phyloP scores from a whole-genome alignment of 2,329 filamentous ascomycete genomes.

The Drechslerella stenobrocha region DNA sequence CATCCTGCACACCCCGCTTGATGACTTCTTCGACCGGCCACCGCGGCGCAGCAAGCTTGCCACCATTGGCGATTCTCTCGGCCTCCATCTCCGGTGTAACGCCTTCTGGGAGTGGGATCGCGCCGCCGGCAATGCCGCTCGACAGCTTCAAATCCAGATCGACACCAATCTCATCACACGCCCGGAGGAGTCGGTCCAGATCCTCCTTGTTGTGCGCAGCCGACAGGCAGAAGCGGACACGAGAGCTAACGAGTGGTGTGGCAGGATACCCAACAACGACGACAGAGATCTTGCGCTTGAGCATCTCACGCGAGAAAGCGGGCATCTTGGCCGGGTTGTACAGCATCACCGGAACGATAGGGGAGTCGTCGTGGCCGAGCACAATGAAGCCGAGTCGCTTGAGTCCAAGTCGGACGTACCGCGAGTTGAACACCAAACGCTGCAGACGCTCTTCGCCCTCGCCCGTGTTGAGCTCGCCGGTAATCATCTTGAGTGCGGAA shows the following conservation, averaged over 20 bases:
- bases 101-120: slow-evolving; percentile 73
- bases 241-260: slow-evolving; percentile 90
- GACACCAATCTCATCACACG: slow-evolving; percentile 90
- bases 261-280: slow-evolving; percentile 97
- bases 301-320: slow-evolving; percentile 97
- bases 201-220: slow-evolving; percentile 98
- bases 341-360: slow-evolving; percentile 89
- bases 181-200: slow-evolving; percentile 81
- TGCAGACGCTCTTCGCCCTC: slow-evolving; percentile 95
- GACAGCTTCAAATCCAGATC: slow-evolving; percentile 94
- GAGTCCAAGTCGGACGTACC: slow-evolving; percentile 93
- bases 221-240: slow-evolving; percentile 93
- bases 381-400: slow-evolving; percentile 97
- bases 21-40: slow-evolving; percentile 79
- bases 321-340: slow-evolving; percentile 99
- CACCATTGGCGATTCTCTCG: slow-evolving; percentile 64
- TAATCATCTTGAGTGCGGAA: slow-evolving; percentile 82
- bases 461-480: slow-evolving; percentile 80
- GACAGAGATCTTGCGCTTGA: slow-evolving; percentile 94
- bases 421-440: slow-evolving; percentile 95
- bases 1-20: slow-evolving; percentile 72
- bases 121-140: slow-evolving; percentile 88
- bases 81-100: slow-evolving; percentile 72
- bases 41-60: slow-evolving; percentile 67
- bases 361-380: slow-evolving; percentile 95